Evolutionary conservation across 352 stramenopile genomes (phyloP), one percentile per base, ranked within the genome.

Genomic region (Phytophthora boehmeriae): DNA sequence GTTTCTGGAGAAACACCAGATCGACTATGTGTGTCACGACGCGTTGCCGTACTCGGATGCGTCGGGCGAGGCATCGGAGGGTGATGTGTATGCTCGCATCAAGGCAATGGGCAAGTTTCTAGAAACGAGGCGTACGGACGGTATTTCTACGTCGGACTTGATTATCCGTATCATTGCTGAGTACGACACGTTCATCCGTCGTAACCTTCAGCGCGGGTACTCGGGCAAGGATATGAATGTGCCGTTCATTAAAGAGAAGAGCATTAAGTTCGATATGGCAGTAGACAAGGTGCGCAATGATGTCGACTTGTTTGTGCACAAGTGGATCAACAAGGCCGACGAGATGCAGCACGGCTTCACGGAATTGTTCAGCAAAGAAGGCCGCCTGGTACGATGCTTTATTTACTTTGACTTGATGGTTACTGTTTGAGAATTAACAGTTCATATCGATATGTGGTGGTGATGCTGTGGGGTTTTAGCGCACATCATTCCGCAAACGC

Each of bases 211-310:
- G 63, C 86, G 89, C 35, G 90, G 89, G 1, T 96, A 97, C 75
- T 84, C 88, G 25, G 90, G 89, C 64, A 97, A 96, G 68, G 90
- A 97, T 44, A 97, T 97, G 89, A 97, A 97, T 54, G 88, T 97
- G 42, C 83, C 85, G 42, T 90, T 90, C 63, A 86, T 97, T 46
- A 92, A 94, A 55, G 88, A 96, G 62, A 86, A 93, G 61, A 88
- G 63, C 47, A 94, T 96, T 70, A 93, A 96, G 72, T 83, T 94
- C 47, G 87, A 96, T 62, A 94, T 94, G 72, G 73, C 85, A 11
- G 70, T 93, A 45, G 86, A 96, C 68, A 91, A 94, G 57, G 75
- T 90, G 46, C 88, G 89, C 66, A 75, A 91, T 52, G 80, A 92
- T 34, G 86, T 91, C 17, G 84, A 95, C 54, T 73, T 63, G 16